Conservation (phyloP, 169 alveolate species). For the Cryptosporidium ryanae region DNA sequence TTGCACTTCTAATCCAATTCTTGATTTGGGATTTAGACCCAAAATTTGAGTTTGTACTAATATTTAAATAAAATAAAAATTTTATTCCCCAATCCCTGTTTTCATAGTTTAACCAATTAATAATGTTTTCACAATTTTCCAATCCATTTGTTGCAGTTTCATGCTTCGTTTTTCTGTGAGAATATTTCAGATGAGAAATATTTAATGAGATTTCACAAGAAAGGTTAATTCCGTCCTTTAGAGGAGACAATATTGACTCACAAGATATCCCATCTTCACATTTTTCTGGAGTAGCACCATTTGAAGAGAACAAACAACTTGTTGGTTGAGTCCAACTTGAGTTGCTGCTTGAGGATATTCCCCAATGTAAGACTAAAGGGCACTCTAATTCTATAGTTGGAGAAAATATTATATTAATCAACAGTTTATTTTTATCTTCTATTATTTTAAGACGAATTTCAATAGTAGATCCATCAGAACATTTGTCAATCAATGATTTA, state of each 20-base stretch:
- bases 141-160: background rate
- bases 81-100: constrained; percentile 62
- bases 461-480: constrained; percentile 41
- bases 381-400: background rate
- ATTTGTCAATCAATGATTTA: background rate
- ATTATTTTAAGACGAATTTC: constrained; percentile 1
- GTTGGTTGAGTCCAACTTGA: constrained; percentile 53
- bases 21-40: background rate
- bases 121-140: constrained; percentile 29
- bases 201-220: constrained; percentile 33
- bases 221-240: background rate
- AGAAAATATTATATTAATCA: background rate
- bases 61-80: constrained; percentile 23
- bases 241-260: background rate
- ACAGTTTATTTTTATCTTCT: background rate
- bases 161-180: background rate
- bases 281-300: constrained; percentile 46
- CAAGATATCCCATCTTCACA: constrained; percentile 54
- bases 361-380: constrained; percentile 49
- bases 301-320: constrained; percentile 42
- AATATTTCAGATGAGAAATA: constrained; percentile 6
- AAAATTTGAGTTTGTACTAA: background rate
- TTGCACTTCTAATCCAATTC: constrained; percentile 32
- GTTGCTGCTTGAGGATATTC: constrained; percentile 10
- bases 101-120: constrained; percentile 20